Evolutionary conservation across 352 stramenopile species (phyloP), one percentile per base, ranked within the genome.

Genomic region (Phytophthora citricola): DNA sequence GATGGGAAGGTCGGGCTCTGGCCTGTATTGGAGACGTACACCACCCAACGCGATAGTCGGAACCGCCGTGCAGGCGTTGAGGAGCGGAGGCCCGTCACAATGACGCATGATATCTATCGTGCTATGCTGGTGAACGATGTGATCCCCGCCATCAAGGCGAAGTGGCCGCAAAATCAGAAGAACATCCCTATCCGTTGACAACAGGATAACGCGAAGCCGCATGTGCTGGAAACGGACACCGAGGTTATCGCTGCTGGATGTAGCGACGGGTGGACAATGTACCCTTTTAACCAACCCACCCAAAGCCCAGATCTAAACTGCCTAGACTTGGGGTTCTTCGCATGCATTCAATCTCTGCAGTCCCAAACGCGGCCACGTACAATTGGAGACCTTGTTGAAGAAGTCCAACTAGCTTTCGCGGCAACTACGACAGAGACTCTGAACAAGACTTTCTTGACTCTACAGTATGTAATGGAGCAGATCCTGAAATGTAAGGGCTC

Each of bases 401-500:
- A 41, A 15, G 11, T 41, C 7, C 9, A 38, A 10, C 31, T 38
- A 4, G 31, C 31, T 7, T 38, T 38, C 10, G 31, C 17, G 17
- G 17, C 17, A 17, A 17, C 17, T 17, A 83, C 47, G 75, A 55
- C 24, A 93, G 87, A 85, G 81, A 87, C 17, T 17, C 17, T 17
- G 62, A 89, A 88, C 65, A 93, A 95, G 74, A 85, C 93, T 46
- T 86, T 85, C 64, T 89, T 80, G 57, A 94, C 87, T 58, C 69
- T 93, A 66, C 58, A 91, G 63, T 95, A 89, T 58, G 84, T 95
- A 34, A 85, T 93, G 59, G 87, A 95, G 51, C 87, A 95, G 66
- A 95, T 85, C 14, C 87, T 83, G 14, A 85, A 95, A 58, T 69
- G 76, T 95, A 89, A 64, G 41, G 26, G 36, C 15, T 10, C 41